A percentile compares a stretch with the other conserved stretches of the same genome.
Conservation (phyloP, 78 protist genomes). For the Dictyostelium discoideum region DNA sequence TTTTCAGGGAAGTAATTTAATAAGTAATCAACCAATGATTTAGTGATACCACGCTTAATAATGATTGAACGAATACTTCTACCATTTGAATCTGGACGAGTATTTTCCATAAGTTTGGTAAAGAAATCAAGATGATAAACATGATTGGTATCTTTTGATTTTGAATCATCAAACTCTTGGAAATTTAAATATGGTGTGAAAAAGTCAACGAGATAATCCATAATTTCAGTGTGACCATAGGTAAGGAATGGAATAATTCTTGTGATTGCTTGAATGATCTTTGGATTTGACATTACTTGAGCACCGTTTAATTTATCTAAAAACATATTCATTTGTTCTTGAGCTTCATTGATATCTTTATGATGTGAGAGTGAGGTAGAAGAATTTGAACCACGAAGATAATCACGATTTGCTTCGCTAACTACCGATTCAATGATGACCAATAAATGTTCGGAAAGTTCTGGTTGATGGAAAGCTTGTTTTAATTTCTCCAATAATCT, state of each 20-base stretch:
- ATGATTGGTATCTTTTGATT: slow-evolving; percentile 13
- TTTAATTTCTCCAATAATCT: slow-evolving; percentile 47
- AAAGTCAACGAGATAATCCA: slow-evolving; percentile 18
- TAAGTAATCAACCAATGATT: not conserved
- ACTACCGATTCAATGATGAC: slow-evolving; percentile 22
- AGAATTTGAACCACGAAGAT: not conserved
- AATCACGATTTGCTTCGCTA: slow-evolving; percentile 47
- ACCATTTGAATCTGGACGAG: slow-evolving; percentile 52
- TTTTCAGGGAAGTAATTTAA: slow-evolving; percentile 12
- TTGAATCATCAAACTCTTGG: not conserved
- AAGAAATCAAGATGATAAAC: slow-evolving; percentile 31
- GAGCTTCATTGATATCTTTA: slow-evolving; percentile 21
- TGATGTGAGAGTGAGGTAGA: not conserved
- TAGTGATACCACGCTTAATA: slow-evolving; percentile 37
- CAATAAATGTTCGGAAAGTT: slow-evolving; percentile 39
- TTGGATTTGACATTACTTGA: slow-evolving; percentile 9
- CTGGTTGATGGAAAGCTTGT: slow-evolving; percentile 54
- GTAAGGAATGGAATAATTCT: slow-evolving; percentile 88
- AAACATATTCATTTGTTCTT: slow-evolving; percentile 64
- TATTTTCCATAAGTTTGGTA: slow-evolving; percentile 9
- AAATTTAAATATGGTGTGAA: not conserved
- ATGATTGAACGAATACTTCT: slow-evolving; percentile 11
- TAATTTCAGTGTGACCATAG: slow-evolving; percentile 49
- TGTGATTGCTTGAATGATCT: slow-evolving; percentile 68
- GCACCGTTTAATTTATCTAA: slow-evolving; percentile 69